Evolutionary conservation across 306 rosid species (phyloP), one percentile per base, ranked within the genome.

Genomic region (Cicer judaicum): DNA sequence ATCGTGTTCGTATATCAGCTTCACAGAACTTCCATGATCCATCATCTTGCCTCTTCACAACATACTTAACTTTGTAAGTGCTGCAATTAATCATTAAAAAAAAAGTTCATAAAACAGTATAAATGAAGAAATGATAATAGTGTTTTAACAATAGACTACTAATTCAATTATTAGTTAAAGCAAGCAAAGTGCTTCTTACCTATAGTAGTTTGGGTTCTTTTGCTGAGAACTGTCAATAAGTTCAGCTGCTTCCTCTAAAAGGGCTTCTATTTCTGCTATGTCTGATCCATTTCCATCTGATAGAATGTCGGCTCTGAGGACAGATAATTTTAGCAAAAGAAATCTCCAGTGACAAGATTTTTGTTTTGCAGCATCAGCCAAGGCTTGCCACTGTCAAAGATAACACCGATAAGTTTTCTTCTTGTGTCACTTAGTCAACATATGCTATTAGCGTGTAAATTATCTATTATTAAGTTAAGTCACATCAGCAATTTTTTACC

Each of bases 21-120:
- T 89, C 91, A 81, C 91, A 90, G 84, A 95, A 95, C 84, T 88
- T 92, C 99, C 99, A 95, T n/a, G 96, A 83, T 59, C 98, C 98
- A 84, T 90, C 96, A 42, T 85, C 89, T 80, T 86, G 96, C 81
- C 83, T 88, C 87, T 80, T 90, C 50, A 92, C 82, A 75, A 86
- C 77, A 85, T 95, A 95, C 74, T 84, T 88, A 78, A 87, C 95
- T 82, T 80, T 89, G 81, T 95, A 95, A 6, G 94, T 80, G 88
- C 98, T 95, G 93, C 81, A 77, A 74, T 74, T 72, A 83, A 79
- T 55, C 74, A 80, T 64, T 34, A 44, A 67, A 77, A 57, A 41
- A 74, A 66, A 1, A 60, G 6, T 78, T 50, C 44, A 55, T 34
- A 44, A 75, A 36, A 29, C 6, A 14, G 52, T 13, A 40, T 40